Conservation (phyloP, 495 filamentous ascomycete species). For the Immersiella caudata region DNA sequence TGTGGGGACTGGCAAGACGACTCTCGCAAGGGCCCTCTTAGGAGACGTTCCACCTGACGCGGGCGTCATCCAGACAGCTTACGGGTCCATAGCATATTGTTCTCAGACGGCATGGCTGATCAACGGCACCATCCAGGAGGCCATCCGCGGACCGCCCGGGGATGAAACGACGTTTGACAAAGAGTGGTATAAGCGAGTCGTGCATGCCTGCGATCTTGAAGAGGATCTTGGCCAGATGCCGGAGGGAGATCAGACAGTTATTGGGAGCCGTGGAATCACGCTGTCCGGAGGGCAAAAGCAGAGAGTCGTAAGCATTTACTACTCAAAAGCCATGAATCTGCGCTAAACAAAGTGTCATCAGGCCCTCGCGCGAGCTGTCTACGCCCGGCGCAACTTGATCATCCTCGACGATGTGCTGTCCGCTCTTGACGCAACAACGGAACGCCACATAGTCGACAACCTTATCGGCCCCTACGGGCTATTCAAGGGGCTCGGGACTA, state of each 20-base stretch:
- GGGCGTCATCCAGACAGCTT: conserved; percentile 40
- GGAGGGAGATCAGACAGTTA: conserved; percentile 58
- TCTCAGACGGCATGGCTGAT: conserved; percentile 42
- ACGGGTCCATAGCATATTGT: conserved; percentile 33
- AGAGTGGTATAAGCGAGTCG: conserved; percentile 58
- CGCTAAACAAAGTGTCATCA: conserved; percentile 19
- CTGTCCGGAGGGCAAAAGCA: conserved; percentile 71
- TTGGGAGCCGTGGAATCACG: conserved; percentile 66
- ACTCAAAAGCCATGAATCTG: too few species aligned
- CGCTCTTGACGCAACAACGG: conserved; percentile 40
- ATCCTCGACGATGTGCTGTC: conserved; percentile 44
- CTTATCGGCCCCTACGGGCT: conserved; percentile 38
- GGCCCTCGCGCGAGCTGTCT: conserved; percentile 47
- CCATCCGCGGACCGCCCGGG: conserved; percentile 38
- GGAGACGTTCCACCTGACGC: conserved; percentile 46
- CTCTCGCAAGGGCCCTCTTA: conserved; percentile 38
- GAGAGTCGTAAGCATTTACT: conserved; percentile 47
- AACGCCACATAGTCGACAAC: conserved; percentile 34
- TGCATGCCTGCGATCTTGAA: conserved; percentile 60
- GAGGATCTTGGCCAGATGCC: conserved; percentile 61
- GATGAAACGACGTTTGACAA: conserved; percentile 38
- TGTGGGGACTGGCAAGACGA: conserved; percentile 49
- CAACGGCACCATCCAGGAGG: conserved; percentile 44
- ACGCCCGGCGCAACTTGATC: conserved; percentile 32
- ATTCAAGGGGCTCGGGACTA: conserved; percentile 31